These are phyloP conservation scores for Gossypium rotundifolium DNA, from an alignment of 345 rosid genomes.

Conservation along the genomic window DNA sequence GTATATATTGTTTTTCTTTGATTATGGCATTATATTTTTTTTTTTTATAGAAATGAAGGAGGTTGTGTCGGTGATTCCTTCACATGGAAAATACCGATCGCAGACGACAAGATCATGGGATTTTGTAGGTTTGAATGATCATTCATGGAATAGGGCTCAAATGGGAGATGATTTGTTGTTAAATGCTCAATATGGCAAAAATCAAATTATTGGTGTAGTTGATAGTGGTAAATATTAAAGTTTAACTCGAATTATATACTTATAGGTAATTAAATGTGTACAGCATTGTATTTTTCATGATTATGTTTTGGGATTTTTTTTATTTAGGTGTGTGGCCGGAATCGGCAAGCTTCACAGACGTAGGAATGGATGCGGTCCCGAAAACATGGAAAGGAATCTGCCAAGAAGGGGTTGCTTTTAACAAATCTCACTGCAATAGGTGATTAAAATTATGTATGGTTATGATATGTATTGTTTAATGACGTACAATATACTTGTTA, in stretches of 20 bases:
- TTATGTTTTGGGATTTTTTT: background rate
- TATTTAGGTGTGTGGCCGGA: slow-evolving; percentile 89
- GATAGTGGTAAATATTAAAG: slow-evolving; percentile 54
- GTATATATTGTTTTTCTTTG: background rate
- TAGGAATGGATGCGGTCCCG: slow-evolving; percentile 74
- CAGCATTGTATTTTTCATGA: background rate
- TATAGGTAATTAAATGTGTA: no score
- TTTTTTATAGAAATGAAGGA: slow-evolving; percentile 44
- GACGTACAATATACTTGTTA: no score
- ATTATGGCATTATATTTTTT: background rate
- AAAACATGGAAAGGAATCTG: slow-evolving; percentile 86
- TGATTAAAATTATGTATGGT: slow-evolving; percentile 12
- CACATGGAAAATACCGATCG: slow-evolving; percentile 39
- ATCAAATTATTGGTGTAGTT: slow-evolving; percentile 59
- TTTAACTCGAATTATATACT: no score
- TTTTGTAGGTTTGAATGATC: slow-evolving; percentile 47
- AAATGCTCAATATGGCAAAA: slow-evolving; percentile 57
- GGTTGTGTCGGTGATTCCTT: slow-evolving; percentile 48
- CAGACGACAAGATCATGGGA: slow-evolving; percentile 92
- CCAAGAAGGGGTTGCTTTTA: slow-evolving; percentile 53
- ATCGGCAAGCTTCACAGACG: slow-evolving; percentile 64
- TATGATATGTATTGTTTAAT: no score
- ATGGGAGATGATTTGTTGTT: slow-evolving; percentile 28
- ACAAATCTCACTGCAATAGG: slow-evolving; percentile 76
- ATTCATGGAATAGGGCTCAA: background rate